Conservation (phyloP, 257 asterid genomes). For the Echium plantagineum region DNA sequence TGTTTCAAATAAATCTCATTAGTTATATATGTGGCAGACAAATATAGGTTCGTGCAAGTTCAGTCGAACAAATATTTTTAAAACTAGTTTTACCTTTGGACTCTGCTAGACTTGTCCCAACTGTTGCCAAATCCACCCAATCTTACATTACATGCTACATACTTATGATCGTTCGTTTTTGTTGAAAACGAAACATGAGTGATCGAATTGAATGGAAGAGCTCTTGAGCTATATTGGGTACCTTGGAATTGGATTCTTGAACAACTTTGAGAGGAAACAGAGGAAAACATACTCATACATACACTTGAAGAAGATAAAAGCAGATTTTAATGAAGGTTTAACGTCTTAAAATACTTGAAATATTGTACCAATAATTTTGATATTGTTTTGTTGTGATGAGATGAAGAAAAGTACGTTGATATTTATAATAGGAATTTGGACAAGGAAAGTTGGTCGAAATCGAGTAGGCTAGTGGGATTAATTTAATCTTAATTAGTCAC, state of each 20-base stretch:
- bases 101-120: not conserved
- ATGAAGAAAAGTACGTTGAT: not conserved
- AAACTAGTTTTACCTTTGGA: not conserved
- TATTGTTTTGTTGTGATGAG: not conserved
- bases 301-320: not conserved
- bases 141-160: slow-evolving; percentile 1
- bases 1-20: not conserved
- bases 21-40: not conserved
- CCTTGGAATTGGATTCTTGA: not conserved
- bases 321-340: not conserved
- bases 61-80: too few species aligned
- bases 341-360: not conserved
- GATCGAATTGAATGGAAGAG: not conserved
- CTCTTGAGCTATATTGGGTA: not conserved
- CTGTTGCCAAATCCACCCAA: not conserved
- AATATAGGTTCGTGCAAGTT: too few species aligned
- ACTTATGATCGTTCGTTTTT: not conserved
- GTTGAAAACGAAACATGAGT: not conserved
- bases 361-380: too few species aligned
- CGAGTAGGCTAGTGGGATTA: too few species aligned
- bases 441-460: not conserved
- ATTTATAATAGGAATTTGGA: not conserved
- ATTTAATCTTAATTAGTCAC: too few species aligned
- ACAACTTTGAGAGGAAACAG: not conserved
- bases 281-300: not conserved